Base-by-base conservation (phyloP, 1,284 basidiomycete genomes). In the Malassezia yamatoensis region DNA sequence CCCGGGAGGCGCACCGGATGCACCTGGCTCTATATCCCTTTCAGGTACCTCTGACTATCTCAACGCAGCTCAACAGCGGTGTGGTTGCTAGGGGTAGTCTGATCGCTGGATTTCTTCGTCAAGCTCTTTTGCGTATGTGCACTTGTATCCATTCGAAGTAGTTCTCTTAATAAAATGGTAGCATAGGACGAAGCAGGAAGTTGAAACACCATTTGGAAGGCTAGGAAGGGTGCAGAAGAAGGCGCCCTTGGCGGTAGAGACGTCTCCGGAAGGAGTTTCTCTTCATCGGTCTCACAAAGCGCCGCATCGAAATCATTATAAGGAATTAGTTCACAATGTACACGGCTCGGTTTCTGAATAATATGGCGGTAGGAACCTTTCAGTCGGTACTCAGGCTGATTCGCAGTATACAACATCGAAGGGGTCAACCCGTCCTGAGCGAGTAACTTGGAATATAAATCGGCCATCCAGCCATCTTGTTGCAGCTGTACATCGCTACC, bases 291-390 rank as follows among this genome's bases (percentile, higher is more conserved):
- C 72, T 91, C 89, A 2, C 87, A 86, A 29, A 98, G 82, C 9
- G 88, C 80, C 39, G 93, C 82, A 67, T 96, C 86, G 1, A 91
- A 88, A 72, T 96, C 88, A 7, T 89, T 93, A 77, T 98, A 99
- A 51, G 82, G 80, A 53, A 96, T 78, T 16, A 87, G 81, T 5
- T 80, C 79, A 87, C 88, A 94, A 0, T 83, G 81, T 38, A 96
- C 77, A 60, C 87, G 80, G 48, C 81, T 82, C 0, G 94, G 93
- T 20, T 85, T 79, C 65, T 91, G 88, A 51, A 98, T 76, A 53
- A 98, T 87, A 58, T 85, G 85, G 58, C 94, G 85, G 74, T 98
- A 98, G 0, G 90, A 89, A 7, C 94, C 94, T 52, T 83, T 84
- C 24, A 98, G 80, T 7, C 85, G 87, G 77, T 90, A 96, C 53